Conservation (phyloP, 2,329 filamentous ascomycete genomes). For the Bipolaris cookei region DNA sequence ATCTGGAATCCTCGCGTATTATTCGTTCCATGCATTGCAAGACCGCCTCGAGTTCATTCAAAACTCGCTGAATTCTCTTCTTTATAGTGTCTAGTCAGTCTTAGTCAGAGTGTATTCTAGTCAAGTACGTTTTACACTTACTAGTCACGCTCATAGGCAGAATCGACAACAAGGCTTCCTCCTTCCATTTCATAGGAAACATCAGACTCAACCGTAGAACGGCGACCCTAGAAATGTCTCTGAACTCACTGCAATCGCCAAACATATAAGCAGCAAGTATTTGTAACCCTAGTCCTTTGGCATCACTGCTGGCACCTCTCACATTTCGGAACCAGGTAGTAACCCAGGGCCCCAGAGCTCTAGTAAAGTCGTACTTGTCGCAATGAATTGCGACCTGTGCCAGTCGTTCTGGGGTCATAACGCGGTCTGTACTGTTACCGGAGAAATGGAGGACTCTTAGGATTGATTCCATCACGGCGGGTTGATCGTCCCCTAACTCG, state of each 20-base stretch:
- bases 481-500: conserved; percentile 12
- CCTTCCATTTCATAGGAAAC: background rate
- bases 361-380: conserved; percentile 13
- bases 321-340: conserved; percentile 9
- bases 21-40: background rate
- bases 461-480: conserved; percentile 7
- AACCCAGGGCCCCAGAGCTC: conserved; percentile 10
- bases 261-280: conserved; percentile 16
- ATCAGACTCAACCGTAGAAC: background rate
- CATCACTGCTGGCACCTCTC: background rate
- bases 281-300: conserved; percentile 6
- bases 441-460: conserved; percentile 11
- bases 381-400: conserved; percentile 11
- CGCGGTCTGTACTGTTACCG: background rate
- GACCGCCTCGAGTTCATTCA: background rate
- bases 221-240: background rate
- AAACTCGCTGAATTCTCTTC: background rate
- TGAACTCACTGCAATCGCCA: conserved; percentile 1
- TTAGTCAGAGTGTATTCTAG: background rate
- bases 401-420: conserved; percentile 6
- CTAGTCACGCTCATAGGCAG: background rate
- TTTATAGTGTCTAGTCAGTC: background rate
- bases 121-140: background rate
- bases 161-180: background rate
- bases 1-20: background rate